These are phyloP conservation scores for Pestalotiopsis fici DNA, from an alignment of 2,329 filamentous ascomycete genomes.

Conservation along the genomic window DNA sequence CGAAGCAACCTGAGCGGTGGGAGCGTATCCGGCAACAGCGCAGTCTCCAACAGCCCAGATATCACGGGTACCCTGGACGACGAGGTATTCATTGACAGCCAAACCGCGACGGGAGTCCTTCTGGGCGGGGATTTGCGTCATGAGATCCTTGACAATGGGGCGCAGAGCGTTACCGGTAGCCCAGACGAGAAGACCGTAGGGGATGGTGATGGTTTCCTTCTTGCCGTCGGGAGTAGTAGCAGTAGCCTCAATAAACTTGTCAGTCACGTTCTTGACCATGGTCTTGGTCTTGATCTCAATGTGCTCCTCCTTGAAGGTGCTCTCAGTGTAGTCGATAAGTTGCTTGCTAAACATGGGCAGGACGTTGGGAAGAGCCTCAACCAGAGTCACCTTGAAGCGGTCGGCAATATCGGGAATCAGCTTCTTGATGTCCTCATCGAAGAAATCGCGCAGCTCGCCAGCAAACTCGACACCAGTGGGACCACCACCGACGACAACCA, in stretches of 20 bases:
- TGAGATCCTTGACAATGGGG: slow-evolving; percentile 86
- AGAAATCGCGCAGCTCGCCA: slow-evolving; percentile 97
- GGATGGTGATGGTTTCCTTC: slow-evolving; percentile 80
- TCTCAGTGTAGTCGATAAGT: slow-evolving; percentile 98
- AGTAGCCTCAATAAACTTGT: slow-evolving; percentile 91
- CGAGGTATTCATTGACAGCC: slow-evolving; percentile 97
- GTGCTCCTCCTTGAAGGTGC: slow-evolving; percentile 97
- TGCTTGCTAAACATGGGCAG: slow-evolving; percentile 99
- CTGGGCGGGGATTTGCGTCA: slow-evolving; percentile 89
- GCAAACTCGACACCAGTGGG: slow-evolving; percentile 98
- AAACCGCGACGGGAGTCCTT: slow-evolving; percentile 93
- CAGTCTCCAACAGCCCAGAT: slow-evolving; percentile 99
- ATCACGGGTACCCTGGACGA: slow-evolving; percentile 94
- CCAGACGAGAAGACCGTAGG: slow-evolving; percentile 96
- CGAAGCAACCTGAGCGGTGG: slow-evolving; percentile 92
- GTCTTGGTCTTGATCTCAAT: slow-evolving; percentile 98
- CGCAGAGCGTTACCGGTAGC: slow-evolving; percentile 95
- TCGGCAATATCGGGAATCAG: slow-evolving; percentile 94
- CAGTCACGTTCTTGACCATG: slow-evolving; percentile 96
- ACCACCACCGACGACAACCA: slow-evolving; percentile 93
- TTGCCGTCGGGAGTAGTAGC: slow-evolving; percentile 78
- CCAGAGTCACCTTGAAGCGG: slow-evolving; percentile 95
- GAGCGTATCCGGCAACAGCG: slow-evolving; percentile 94
- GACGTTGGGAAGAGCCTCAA: slow-evolving; percentile 95
- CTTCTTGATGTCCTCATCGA: slow-evolving; percentile 97